Conservation (phyloP, 768 basidiomycete genomes). For the Cystobasidiopsis lactophilus region DNA sequence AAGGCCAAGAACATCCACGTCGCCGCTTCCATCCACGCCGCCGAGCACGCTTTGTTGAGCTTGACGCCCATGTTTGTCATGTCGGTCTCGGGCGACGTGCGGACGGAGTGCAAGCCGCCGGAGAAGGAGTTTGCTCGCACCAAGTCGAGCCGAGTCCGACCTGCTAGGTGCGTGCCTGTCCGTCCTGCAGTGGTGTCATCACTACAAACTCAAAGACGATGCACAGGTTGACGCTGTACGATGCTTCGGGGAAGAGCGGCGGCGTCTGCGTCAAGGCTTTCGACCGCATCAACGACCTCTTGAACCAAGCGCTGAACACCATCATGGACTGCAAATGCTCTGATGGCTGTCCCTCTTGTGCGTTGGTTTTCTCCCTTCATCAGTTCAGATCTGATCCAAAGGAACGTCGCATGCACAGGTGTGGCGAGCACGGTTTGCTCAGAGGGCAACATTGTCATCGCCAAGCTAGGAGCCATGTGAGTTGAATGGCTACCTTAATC, state of each 20-base stretch:
- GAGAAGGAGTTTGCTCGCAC: slow-evolving; percentile 19
- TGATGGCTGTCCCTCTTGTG: slow-evolving; percentile 51
- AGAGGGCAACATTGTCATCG: slow-evolving; percentile 48
- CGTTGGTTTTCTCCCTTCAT: slow-evolving; percentile 11
- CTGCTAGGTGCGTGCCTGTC: slow-evolving; percentile 10
- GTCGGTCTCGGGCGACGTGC: slow-evolving; percentile 36
- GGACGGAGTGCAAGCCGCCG: slow-evolving; percentile 47
- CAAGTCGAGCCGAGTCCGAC: slow-evolving; percentile 15
- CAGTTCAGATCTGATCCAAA: background rate
- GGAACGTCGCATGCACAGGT: slow-evolving; percentile 31
- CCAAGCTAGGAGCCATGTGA: slow-evolving; percentile 45
- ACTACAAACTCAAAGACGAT: background rate
- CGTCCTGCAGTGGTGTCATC: too few relatives aligned
- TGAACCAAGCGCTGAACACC: slow-evolving; percentile 37
- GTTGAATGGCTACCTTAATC: too few relatives aligned
- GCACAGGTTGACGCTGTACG: slow-evolving; percentile 68
- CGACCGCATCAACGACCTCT: slow-evolving; percentile 42
- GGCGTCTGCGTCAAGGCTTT: slow-evolving; percentile 58
- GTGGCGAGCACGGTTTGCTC: slow-evolving; percentile 44
- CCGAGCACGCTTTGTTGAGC: slow-evolving; percentile 62
- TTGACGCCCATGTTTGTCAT: slow-evolving; percentile 36
- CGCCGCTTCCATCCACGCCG: slow-evolving; percentile 65
- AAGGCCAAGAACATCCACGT: slow-evolving; percentile 36
- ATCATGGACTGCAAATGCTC: slow-evolving; percentile 44
- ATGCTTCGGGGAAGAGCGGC: slow-evolving; percentile 43